Evolutionary conservation across 805 yeast species (phyloP).

Genomic region (Ascoidea rubescens): DNA sequence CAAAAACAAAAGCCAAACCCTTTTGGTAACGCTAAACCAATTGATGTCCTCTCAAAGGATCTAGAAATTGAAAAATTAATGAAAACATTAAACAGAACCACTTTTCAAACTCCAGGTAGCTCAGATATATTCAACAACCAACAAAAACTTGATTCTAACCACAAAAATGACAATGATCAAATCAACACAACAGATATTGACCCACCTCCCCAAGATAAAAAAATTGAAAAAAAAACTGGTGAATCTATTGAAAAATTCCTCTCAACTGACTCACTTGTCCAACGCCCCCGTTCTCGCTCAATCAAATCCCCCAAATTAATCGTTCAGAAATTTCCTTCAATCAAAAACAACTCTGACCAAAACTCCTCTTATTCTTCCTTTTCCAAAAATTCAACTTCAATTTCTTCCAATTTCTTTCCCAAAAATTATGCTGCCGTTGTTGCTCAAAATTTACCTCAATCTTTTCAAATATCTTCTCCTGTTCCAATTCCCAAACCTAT

Average conservation of each 20-base stretch:
- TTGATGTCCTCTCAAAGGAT: slow-evolving; percentile 26
- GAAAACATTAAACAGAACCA: slow-evolving; percentile 8
- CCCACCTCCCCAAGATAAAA: not conserved
- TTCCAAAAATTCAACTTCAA: not conserved
- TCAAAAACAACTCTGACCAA: not conserved
- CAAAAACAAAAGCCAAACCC: slow-evolving; percentile 23
- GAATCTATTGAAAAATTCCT: not conserved
- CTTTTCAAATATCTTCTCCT: not conserved
- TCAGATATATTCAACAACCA: not conserved
- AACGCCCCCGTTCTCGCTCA: not conserved
- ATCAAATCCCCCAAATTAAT: slow-evolving; percentile 1
- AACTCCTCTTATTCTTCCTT: not conserved
- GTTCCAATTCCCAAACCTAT: not conserved
- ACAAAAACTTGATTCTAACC: not conserved
- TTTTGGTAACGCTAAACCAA: slow-evolving; percentile 35
- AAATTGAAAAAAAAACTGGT: not conserved
- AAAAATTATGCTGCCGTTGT: slow-evolving; percentile 1
- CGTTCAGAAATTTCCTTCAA: not conserved
- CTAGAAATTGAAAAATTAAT: slow-evolving; percentile 21
- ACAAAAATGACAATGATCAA: not conserved
- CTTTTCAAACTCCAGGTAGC: slow-evolving; percentile 6
- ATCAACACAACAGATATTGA: not conserved
- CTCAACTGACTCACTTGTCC: not conserved
- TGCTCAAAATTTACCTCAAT: slow-evolving; percentile 5
- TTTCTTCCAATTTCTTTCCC: not conserved